These are phyloP conservation scores for Salix exigua DNA, from an alignment of 345 rosid genomes.

Conservation along the genomic window DNA sequence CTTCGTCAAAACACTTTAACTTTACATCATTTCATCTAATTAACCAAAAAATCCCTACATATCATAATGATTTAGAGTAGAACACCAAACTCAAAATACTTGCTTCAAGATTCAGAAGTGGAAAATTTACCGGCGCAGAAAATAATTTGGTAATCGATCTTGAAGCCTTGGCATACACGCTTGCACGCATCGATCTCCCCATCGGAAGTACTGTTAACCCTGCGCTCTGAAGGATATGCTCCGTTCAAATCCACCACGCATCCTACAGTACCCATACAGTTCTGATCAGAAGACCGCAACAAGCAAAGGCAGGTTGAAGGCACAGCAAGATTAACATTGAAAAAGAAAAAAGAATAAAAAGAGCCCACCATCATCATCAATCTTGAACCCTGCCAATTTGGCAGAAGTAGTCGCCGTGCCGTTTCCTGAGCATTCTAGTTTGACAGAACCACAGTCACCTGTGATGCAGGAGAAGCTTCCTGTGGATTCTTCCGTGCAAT, in stretches of 20 bases:
- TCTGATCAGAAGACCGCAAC: conserved; percentile 55
- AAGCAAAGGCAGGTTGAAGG: conserved; percentile 76
- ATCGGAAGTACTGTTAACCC: conserved; percentile 37
- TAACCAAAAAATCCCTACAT: too few species aligned
- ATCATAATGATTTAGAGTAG: too few species aligned
- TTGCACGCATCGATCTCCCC: conserved; percentile 61
- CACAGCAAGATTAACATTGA: conserved; percentile 86
- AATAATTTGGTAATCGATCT: too few species aligned
- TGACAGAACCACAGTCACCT: conserved; percentile 78
- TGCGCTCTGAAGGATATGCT: conserved; percentile 75
- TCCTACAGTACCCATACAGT: conserved; percentile 58
- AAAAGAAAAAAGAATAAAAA: conserved; percentile 32
- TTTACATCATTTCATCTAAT: too few species aligned
- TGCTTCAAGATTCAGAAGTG: too few species aligned
- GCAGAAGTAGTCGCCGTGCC: conserved; percentile 76
- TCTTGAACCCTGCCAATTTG: conserved; percentile 72
- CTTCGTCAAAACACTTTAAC: too few species aligned
- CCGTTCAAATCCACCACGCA: conserved; percentile 70
- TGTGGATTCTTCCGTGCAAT: conserved; percentile 59
- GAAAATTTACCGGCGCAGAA: too few species aligned
- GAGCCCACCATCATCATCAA: conserved; percentile 60
- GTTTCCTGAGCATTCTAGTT: conserved; percentile 64
- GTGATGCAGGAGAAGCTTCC: conserved; percentile 68
- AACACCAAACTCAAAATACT: too few species aligned
- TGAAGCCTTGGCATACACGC: conserved; percentile 71